phyloP scores from a whole-genome alignment of 2,329 filamentous ascomycete genomes.

The Eutypa lata region DNA sequence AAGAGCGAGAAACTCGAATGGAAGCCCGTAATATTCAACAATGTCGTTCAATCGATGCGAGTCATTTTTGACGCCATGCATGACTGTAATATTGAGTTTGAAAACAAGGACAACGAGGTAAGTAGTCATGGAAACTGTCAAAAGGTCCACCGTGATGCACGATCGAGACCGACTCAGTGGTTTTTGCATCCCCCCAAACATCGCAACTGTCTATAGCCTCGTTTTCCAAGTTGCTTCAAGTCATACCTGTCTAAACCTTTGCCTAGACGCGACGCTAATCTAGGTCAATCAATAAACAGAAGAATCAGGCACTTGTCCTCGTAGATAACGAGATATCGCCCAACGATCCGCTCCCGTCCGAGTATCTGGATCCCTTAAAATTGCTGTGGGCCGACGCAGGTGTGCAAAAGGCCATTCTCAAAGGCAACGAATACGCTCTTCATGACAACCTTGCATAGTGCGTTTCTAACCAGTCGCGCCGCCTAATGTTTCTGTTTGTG shows the following conservation, averaged over 20 bases:
- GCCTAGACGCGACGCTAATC: slow-evolving; percentile 7
- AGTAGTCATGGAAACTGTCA: slow-evolving; percentile 21
- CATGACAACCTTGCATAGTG: slow-evolving; percentile 96
- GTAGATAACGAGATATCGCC: slow-evolving; percentile 79
- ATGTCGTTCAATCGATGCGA: slow-evolving; percentile 88
- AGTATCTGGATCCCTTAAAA: slow-evolving; percentile 79
- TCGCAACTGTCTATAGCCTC: not conserved
- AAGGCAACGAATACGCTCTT: slow-evolving; percentile 93
- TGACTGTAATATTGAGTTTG: slow-evolving; percentile 76
- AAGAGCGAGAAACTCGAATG: slow-evolving; percentile 88
- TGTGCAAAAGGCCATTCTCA: slow-evolving; percentile 81
- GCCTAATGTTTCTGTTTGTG: slow-evolving; percentile 3
- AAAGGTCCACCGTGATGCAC: slow-evolving; percentile 4
- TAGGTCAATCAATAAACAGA: slow-evolving; percentile 44
- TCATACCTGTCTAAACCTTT: not conserved
- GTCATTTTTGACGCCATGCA: slow-evolving; percentile 89
- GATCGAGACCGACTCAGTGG: not conserved
- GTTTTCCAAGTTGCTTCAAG: not conserved
- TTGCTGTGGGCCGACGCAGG: slow-evolving; percentile 79
- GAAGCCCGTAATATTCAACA: slow-evolving; percentile 93
- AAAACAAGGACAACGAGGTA: slow-evolving; percentile 76
- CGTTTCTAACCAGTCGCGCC: slow-evolving; percentile 30
- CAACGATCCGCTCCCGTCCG: slow-evolving; percentile 74
- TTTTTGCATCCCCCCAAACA: not conserved
- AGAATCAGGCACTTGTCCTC: slow-evolving; percentile 73